phyloP scores from a whole-genome alignment of 2,329 filamentous ascomycete species.

The Colletotrichum sojae region DNA sequence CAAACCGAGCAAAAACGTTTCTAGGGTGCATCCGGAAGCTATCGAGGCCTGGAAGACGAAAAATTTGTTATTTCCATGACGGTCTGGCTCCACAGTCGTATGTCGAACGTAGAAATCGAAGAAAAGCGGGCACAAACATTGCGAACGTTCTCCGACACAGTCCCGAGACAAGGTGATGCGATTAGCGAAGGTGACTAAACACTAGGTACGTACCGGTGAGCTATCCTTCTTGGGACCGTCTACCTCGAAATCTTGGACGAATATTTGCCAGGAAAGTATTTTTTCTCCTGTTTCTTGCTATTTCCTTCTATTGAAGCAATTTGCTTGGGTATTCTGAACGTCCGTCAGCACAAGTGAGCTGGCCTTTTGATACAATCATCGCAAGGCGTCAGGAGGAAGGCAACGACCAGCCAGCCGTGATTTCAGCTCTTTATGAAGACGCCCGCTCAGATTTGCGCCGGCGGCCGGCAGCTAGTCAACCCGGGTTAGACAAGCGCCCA shows the following conservation, averaged over 20 bases:
- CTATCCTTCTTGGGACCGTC: constrained; percentile 7
- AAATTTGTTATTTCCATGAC: constrained; percentile 23
- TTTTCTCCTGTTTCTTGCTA: background rate
- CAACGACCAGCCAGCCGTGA: no score
- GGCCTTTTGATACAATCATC: background rate
- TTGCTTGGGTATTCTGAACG: background rate
- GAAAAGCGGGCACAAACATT: constrained; percentile 36
- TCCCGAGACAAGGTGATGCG: constrained; percentile 35
- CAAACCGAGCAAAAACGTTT: background rate
- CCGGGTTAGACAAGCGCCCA: constrained; percentile 27
- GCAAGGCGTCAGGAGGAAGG: background rate
- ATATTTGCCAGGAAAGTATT: background rate
- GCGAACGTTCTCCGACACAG: constrained; percentile 37
- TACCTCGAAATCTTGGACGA: constrained; percentile 15
- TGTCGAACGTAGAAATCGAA: constrained; percentile 25
- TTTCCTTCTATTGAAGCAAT: background rate
- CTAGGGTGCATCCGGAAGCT: background rate
- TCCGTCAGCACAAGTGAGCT: background rate
- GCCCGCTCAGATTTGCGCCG: constrained; percentile 16
- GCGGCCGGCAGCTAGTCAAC: constrained; percentile 26
- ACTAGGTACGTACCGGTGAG: constrained; percentile 26
- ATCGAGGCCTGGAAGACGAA: background rate
- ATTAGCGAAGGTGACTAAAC: constrained; percentile 36
- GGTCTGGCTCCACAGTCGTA: constrained; percentile 31
- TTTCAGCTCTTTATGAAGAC: background rate